Evolutionary conservation across 2,329 filamentous ascomycete species (phyloP).

Genomic region (Cercospora janseana): DNA sequence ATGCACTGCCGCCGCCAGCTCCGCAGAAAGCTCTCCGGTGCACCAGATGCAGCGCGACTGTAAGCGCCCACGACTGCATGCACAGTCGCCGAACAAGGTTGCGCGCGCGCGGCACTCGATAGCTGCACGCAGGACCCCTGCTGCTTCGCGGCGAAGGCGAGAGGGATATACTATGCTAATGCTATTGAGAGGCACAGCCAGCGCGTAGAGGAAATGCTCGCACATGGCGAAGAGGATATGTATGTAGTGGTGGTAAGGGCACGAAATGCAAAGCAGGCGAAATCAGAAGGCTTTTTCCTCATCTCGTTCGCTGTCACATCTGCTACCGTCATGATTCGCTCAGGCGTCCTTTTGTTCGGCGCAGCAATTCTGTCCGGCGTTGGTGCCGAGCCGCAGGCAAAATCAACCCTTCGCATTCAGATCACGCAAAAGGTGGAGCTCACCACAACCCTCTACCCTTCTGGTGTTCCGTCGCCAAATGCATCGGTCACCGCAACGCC

Average conservation of each 20-base stretch:
- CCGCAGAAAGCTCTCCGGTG: too few species aligned
- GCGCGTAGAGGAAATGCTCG: not conserved
- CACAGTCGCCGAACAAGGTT: too few species aligned
- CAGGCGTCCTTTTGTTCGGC: not conserved
- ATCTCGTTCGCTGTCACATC: not conserved
- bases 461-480: not conserved
- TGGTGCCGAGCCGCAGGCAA: not conserved
- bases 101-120: too few species aligned
- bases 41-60: too few species aligned
- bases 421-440: conserved; percentile 1
- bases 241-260: conserved; percentile 2
- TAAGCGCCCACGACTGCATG: too few species aligned
- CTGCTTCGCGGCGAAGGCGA: not conserved
- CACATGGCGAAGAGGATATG: not conserved
- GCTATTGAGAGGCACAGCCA: conserved; percentile 5
- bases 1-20: too few species aligned
- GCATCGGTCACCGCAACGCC: not conserved
- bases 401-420: not conserved
- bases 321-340: not conserved
- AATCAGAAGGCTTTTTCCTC: not conserved
- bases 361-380: not conserved
- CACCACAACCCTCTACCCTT: not conserved
- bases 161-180: not conserved
- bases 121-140: not conserved
- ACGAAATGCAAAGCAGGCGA: not conserved